Base-by-base conservation (phyloP, 306 rosid species). In the Trifolium fragiferum region DNA sequence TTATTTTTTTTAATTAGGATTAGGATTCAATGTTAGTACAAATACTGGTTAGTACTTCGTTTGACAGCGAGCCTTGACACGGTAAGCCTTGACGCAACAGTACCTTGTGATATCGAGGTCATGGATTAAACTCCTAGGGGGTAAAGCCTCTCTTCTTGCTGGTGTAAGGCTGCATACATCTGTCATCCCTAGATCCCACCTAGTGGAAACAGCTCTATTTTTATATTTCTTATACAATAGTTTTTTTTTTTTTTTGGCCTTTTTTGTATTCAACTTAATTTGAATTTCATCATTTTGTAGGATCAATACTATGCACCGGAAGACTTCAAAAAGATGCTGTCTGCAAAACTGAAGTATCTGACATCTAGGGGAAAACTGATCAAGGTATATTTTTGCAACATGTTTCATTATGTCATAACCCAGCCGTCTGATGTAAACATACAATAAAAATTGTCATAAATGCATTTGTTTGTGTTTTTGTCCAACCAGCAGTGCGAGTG, bases 261-360 rank as follows among this genome's bases (percentile, higher is more conserved):
- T 53, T 54, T 35, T 71, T 58, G 38, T 50, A 49, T 66, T 66
- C 21, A 73, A 35, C 12, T 4, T 77, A 38, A 30, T 75, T 72
- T 84, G 73, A 76, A 60, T 69, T 78, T 70, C 73, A 35, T 61
- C 33, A 51, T 18, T 15, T 41, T 66, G 68, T 57, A 92, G 99
- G 99, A 90, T 65, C 91, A 94, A 83, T 94, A 90, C 70, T 85
- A 96, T 88, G 86, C 96, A 65, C 96, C 94, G 21, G 76, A 93
- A 20, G 96, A 89, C 82, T 90, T 94, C 79, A 92, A 89, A 85
- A 90, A 88, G 84, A 40, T 90, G 61, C 78, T 94, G 76, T 94
- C 93, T 9, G 77, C 95, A 10, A 92, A 94, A 72, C 78, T 94
- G 15, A 94, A 94, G 79, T 81, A 46, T 73, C 82, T 94, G 87